These are phyloP conservation scores for Tuber brumale DNA, from an alignment of 495 filamentous ascomycete species.

Conservation along the genomic window DNA sequence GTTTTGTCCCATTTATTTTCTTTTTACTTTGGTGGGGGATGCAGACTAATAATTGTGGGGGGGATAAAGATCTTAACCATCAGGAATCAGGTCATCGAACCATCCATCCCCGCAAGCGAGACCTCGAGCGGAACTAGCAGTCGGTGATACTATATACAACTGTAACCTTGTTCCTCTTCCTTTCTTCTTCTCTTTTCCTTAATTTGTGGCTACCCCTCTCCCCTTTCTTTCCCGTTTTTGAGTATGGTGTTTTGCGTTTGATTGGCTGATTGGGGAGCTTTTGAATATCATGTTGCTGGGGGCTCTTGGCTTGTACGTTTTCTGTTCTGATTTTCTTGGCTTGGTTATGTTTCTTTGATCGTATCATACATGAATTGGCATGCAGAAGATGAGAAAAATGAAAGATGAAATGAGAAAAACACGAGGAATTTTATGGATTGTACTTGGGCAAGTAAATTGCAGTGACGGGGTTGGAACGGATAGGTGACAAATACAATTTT, in stretches of 20 bases:
- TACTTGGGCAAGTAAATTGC: neutral
- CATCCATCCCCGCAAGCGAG: slow-evolving; percentile 35
- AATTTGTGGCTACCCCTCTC: no score
- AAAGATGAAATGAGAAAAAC: neutral
- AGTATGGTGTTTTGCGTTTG: neutral
- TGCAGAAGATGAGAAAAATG: neutral
- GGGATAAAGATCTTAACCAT: slow-evolving; percentile 36
- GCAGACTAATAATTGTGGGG: neutral
- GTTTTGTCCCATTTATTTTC: slow-evolving; percentile 6
- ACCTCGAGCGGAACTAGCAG: slow-evolving; percentile 15
- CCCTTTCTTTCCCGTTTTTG: neutral
- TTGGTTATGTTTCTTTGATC: neutral
- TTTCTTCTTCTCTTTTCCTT: neutral
- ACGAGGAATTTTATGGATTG: neutral
- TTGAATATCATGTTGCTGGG: neutral
- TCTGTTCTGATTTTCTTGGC: neutral
- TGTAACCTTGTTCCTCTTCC: neutral
- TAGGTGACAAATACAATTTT: neutral
- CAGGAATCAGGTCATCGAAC: slow-evolving; percentile 41
- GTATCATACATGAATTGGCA: neutral
- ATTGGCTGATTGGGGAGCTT: neutral
- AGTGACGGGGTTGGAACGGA: neutral
- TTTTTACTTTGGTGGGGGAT: neutral
- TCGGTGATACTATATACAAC: neutral
- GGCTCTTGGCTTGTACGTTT: neutral